Evolutionary conservation across 2,329 filamentous ascomycete genomes (phyloP).

Genomic region (Hymenoscyphus infarciens): DNA sequence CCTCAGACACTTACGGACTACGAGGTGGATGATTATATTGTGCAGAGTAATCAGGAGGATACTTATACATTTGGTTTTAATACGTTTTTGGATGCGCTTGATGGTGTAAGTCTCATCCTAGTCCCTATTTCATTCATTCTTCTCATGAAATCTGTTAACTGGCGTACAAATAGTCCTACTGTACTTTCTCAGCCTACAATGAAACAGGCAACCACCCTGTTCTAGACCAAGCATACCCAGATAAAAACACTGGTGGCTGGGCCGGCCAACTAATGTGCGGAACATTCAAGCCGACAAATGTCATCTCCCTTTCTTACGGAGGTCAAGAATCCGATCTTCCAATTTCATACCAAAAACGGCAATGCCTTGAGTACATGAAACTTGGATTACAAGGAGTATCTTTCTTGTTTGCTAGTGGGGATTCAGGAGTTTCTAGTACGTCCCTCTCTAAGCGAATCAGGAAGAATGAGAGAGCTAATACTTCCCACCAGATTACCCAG

Average conservation of each 20-base stretch:
- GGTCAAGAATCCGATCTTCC: constrained; percentile 51
- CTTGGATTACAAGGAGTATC: constrained; percentile 46
- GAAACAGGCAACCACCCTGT: constrained; percentile 38
- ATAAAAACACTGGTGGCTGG: constrained; percentile 28
- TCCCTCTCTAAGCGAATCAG: neutral
- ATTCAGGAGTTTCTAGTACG: constrained; percentile 36
- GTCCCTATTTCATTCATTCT: neutral
- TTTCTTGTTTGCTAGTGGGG: constrained; percentile 45
- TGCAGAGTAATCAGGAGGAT: constrained; percentile 18
- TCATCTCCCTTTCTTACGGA: constrained; percentile 53
- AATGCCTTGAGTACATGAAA: constrained; percentile 50
- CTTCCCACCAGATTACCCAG: constrained; percentile 6
- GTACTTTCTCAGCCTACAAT: constrained; percentile 39
- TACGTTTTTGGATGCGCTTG: constrained; percentile 46
- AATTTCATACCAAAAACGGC: constrained; percentile 49
- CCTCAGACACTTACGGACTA: constrained; percentile 47
- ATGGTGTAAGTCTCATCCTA: constrained; percentile 35
- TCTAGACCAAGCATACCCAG: constrained; percentile 38
- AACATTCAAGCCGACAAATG: constrained; percentile 45
- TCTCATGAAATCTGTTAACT: neutral
- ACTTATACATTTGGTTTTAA: constrained; percentile 36
- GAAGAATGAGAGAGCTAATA: neutral
- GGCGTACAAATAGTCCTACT: constrained; percentile 35
- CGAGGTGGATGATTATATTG: constrained; percentile 37
- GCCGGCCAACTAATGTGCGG: constrained; percentile 34